Base-by-base conservation (phyloP, 2,329 filamentous ascomycete genomes). In the Torrubiella hemipterigena region DNA sequence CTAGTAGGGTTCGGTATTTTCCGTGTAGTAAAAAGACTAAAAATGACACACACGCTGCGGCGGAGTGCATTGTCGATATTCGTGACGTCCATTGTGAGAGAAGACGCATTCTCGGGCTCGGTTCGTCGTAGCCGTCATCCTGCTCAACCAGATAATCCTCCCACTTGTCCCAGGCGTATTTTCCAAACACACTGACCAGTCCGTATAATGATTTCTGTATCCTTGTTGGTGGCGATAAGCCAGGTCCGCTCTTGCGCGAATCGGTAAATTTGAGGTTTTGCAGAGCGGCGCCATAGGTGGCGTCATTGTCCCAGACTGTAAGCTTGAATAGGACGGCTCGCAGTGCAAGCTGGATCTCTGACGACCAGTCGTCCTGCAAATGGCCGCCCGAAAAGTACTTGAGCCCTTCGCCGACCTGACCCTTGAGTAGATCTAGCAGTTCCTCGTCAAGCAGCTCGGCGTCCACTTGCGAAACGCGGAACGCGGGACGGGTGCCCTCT, bases 381-480 rank as follows among this genome's bases (percentile, higher is more conserved):
- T 87, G 63, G 17, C 69, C 55, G 42, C 78, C 78, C 28, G 81
- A 79, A 42, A 87, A 81, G 53, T 94, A 91, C 51, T 87, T 93
- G 36, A 96, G 61, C 10, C 77, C 91, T 42, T 95, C 85, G 42
- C 77, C 80, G 19, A 91, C 84, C 56, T 98, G 89, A 6, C 71
- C 74, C 50, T 82, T 86, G 36, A 98, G 63, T 41, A 96, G 67
- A n/a, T 74, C 73, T 16, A 96, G 66, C 27, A 98, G 67, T 59
- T 96, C 91, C 50, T 94, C 85, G 54, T 98, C 91, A 13, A 98
- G 69, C 30, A 98, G 65, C 55, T 96, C 91, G 22, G 91, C 86
- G 55, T 98, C 91, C 26, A 96, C 84, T 58, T 98, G 91, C 17
- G 89, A 86, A 17, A 98, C 91, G 32, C 91, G 78, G 53, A 94